phyloP scores from a whole-genome alignment of 306 rosid genomes.

The Vachellia collinsii region DNA sequence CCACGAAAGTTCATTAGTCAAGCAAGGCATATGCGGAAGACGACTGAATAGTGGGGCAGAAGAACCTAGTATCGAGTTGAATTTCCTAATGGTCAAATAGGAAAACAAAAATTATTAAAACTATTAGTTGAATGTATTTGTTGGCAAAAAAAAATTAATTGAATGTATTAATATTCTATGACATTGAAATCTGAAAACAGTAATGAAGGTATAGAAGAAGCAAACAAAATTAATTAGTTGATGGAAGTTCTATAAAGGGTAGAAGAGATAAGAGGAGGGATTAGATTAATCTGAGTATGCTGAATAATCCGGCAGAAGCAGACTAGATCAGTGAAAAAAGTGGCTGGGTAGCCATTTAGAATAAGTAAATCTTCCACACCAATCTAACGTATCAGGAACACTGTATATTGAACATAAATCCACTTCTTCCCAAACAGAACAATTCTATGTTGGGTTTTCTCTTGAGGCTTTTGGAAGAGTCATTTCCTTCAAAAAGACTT shows the following conservation, averaged over 20 bases:
- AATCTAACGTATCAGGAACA: constrained; percentile 15
- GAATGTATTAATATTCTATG: no score
- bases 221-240: constrained; percentile 4
- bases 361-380: constrained; percentile 10
- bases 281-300: constrained; percentile 6
- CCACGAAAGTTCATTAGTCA: background rate
- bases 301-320: constrained; percentile 14
- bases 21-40: constrained; percentile 14
- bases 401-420: constrained; percentile 2
- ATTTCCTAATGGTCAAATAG: no score
- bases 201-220: constrained; percentile 9
- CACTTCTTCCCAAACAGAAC: constrained; percentile 5
- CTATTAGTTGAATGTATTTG: no score
- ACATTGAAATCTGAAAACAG: no score
- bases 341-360: background rate
- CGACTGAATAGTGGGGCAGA: background rate
- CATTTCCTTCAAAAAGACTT: background rate
- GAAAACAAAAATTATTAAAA: no score
- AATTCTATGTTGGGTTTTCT: background rate
- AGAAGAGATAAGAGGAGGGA: background rate
- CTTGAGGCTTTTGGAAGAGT: background rate
- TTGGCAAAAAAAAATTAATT: no score
- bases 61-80: background rate
- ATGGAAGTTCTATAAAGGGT: background rate
- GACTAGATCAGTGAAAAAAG: background rate